Percentiles rank a stretch among this genome's conserved stretches.
Evolutionary conservation across 257 asterid species (phyloP).

Genomic region (Paraleonurus japonicus): DNA sequence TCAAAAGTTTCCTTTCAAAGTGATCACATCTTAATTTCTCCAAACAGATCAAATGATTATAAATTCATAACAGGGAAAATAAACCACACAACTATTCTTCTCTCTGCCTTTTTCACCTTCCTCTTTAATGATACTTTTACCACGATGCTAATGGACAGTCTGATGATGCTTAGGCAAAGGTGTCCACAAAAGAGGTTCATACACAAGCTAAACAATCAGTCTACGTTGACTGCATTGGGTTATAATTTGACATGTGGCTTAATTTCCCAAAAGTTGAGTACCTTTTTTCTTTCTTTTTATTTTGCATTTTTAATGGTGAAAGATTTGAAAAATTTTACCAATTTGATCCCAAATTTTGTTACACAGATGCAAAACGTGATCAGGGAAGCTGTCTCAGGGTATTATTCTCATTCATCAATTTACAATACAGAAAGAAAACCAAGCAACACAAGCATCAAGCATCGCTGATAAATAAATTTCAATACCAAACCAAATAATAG

Average conservation of each 20-base stretch:
- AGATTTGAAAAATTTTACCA: not conserved
- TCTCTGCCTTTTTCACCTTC: not conserved
- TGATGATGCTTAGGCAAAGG: not conserved
- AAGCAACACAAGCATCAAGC: not conserved
- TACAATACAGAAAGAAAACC: not conserved
- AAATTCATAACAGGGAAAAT: not conserved
- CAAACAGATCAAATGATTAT: not conserved
- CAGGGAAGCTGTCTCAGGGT: not conserved
- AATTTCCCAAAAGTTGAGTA: not conserved
- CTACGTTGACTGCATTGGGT: not conserved
- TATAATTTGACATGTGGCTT: not conserved
- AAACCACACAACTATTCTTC: not conserved
- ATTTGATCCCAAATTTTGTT: not conserved
- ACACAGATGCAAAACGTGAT: not conserved
- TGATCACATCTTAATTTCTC: constrained; percentile 1
- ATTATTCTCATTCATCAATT: not conserved
- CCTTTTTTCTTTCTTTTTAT: not conserved
- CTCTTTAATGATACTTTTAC: not conserved
- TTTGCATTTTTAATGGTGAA: no score
- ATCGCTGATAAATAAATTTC: not conserved
- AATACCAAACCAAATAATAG: not conserved
- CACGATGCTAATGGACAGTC: not conserved
- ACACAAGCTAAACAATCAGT: not conserved
- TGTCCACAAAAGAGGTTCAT: not conserved
- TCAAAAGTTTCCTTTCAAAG: not conserved